Conservation (phyloP, 1,284 basidiomycete species). For the Heterobasidion annosum region DNA sequence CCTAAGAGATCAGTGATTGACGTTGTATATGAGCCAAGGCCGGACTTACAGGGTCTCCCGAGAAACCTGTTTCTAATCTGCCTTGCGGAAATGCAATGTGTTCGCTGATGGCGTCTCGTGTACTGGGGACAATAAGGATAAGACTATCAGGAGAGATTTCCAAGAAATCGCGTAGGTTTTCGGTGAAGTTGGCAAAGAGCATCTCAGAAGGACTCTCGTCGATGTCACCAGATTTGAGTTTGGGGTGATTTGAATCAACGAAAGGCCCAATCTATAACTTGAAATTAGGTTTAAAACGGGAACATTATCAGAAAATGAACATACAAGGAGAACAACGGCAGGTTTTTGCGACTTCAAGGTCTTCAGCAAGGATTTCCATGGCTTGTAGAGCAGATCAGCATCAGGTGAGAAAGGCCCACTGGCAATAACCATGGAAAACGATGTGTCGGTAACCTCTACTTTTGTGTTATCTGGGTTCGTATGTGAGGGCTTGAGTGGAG, state of each 20-base stretch:
- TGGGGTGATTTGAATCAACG: constrained; percentile 68
- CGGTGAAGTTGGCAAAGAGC: constrained; percentile 62
- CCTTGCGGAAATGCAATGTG: constrained; percentile 88
- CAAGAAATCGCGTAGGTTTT: constrained; percentile 52
- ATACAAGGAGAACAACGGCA: constrained; percentile 71
- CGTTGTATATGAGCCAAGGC: not conserved
- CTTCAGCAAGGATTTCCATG: constrained; percentile 54
- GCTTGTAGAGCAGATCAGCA: constrained; percentile 65
- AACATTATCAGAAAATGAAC: constrained; percentile 15
- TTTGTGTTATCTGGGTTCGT: constrained; percentile 17
- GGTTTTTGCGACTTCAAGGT: constrained; percentile 56
- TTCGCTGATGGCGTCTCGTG: constrained; percentile 71
- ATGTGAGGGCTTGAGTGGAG: constrained; percentile 33
- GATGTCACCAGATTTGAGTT: constrained; percentile 64
- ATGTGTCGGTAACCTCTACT: constrained; percentile 23
- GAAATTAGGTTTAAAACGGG: not conserved
- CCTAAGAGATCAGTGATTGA: not conserved
- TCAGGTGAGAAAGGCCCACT: constrained; percentile 82
- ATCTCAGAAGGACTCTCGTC: constrained; percentile 58
- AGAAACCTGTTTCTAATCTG: constrained; percentile 43
- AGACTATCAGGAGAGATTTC: constrained; percentile 57
- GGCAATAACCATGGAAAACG: constrained; percentile 62
- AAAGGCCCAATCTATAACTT: constrained; percentile 78
- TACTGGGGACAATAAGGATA: constrained; percentile 74
- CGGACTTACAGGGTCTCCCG: constrained; percentile 34